These are phyloP conservation scores for Solanum hybrid DNA, from an alignment of 305 asterid species.

Conservation along the genomic window DNA sequence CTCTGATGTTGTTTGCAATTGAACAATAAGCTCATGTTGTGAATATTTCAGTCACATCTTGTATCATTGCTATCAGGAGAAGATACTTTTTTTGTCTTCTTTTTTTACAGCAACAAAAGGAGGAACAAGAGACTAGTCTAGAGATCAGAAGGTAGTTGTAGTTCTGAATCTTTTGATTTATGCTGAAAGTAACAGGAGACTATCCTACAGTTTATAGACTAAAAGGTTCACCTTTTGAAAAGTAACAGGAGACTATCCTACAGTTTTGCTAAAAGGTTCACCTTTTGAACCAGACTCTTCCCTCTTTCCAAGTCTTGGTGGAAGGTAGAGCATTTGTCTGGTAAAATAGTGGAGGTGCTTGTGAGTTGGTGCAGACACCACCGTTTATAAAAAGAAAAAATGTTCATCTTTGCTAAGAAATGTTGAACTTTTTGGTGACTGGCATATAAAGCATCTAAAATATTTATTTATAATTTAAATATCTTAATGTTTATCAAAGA, in stretches of 20 bases:
- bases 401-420: not conserved
- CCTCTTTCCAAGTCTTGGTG: not conserved
- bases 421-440: not conserved
- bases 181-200: not conserved
- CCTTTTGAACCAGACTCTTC: not conserved
- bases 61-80: not conserved
- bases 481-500: too few relatives aligned
- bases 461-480: too few relatives aligned
- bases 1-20: constrained; percentile 80
- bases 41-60: not conserved
- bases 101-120: not conserved
- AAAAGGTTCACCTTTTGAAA: too few relatives aligned
- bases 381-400: not conserved
- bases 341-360: not conserved
- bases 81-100: not conserved
- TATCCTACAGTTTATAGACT: not conserved
- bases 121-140: not conserved
- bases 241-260: too few relatives aligned
- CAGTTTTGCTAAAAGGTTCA: not conserved
- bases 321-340: not conserved
- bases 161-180: not conserved
- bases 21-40: constrained; percentile 7
- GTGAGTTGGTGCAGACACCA: not conserved
- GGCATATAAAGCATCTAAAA: not conserved
- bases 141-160: not conserved